phyloP scores from a whole-genome alignment of 768 basidiomycete species.

The Tephrocybe sp. region DNA sequence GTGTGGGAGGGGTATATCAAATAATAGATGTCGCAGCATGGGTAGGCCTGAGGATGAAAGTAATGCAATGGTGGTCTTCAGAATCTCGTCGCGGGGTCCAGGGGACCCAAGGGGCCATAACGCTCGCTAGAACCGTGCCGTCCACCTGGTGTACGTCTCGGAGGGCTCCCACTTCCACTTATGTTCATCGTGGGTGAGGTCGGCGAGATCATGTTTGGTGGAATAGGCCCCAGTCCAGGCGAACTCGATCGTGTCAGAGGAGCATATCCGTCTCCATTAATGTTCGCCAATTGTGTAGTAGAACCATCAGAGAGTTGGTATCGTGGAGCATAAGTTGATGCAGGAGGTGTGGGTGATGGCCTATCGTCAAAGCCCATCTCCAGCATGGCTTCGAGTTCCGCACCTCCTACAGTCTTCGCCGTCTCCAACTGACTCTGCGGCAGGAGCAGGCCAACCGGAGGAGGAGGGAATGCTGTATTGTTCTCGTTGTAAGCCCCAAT shows the following conservation, averaged over 20 bases:
- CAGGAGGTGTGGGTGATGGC: conserved; percentile 53
- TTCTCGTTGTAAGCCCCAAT: conserved; percentile 96
- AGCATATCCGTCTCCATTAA: conserved; percentile 54
- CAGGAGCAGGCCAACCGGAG: conserved; percentile 70
- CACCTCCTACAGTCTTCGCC: conserved; percentile 56
- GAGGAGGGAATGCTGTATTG: conserved; percentile 74
- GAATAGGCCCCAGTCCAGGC: conserved; percentile 31
- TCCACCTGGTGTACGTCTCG: conserved; percentile 12
- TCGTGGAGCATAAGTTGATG: conserved; percentile 45
- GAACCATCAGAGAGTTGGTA: conserved; percentile 66
- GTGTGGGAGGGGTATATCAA: conserved; percentile 41
- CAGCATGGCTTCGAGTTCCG: conserved; percentile 90
- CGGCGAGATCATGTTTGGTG: conserved; percentile 38
- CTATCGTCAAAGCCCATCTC: conserved; percentile 86
- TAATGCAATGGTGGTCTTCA: conserved; percentile 29
- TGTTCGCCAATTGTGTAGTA: conserved; percentile 39
- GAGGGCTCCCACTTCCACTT: conserved; percentile 20
- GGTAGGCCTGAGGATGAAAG: conserved; percentile 22
- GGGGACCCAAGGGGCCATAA: conserved; percentile 59
- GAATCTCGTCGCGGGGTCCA: conserved; percentile 59
- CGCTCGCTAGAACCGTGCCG: conserved; percentile 33
- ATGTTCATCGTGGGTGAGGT: conserved; percentile 36
- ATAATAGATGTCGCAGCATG: conserved; percentile 30
- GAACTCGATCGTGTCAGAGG: conserved; percentile 54
- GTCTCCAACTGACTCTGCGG: conserved; percentile 38